Base-by-base conservation (phyloP, 1,284 basidiomycete species). In the Mycosarcoma mackinlayi region DNA sequence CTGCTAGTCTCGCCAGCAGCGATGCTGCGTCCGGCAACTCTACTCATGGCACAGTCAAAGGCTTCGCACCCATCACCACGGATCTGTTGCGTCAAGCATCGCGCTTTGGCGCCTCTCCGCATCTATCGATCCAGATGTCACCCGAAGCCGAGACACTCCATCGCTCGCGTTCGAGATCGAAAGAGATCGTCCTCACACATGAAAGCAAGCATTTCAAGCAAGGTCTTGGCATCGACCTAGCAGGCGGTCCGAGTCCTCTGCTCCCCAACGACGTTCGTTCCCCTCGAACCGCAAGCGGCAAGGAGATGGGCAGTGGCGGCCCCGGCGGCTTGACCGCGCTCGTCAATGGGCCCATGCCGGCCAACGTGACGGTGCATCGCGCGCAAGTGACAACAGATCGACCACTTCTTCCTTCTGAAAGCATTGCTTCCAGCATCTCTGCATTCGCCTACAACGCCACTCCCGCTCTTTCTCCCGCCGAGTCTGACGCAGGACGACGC, bases 391-490 rank as follows among this genome's bases (percentile, higher is more conserved):
- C 40, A 27, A 30, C 37, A 27, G 39, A 56, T 30, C 52, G 42
- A 25, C 27, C 57, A 0, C 31, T 66, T 1, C 33, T 27, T 19
- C 56, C 62, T 16, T 77, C 75, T 28, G 54, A 64, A 18, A 75
- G 75, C 49, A 55, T 69, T 30, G 56, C 72, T 14, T 77, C 75
- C n/a, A 54, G 51, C 31, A 58, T 77, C 49, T 75, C 75, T 44
- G 75, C 68, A 11, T 77, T 77, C 31, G 57, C 56, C n/a, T 70
- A 68, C 55, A 75, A 75, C 56, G 50, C 70, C 13, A 77, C 73
- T n/a, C 75, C 74, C 14, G 56, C 53, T 6, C 51, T 44, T 21
- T 13, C 23, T 4, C 10, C 55, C 9, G 40, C 40, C 13, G 44
- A 40, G 27, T 27, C 39, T 13, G 49, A 60, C 14, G 25, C 39